Percentiles rank a stretch among this genome's conserved stretches.
Evolutionary conservation across 495 filamentous ascomycete genomes (phyloP).

Genomic region (Hypoxylon fuscum): DNA sequence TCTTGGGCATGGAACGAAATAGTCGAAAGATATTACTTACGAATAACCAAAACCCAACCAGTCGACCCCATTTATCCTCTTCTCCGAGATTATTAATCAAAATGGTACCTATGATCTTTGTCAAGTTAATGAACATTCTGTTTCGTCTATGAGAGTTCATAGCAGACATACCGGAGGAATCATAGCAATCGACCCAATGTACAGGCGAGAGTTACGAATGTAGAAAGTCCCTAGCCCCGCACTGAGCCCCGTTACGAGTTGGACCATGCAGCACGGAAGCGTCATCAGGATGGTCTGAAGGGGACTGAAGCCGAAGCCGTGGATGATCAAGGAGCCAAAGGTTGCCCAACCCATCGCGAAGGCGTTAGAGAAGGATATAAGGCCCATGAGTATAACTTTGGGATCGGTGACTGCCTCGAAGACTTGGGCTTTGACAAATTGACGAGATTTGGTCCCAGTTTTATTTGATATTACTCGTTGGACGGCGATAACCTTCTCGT

Average conservation of each 20-base stretch:
- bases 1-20: too few species aligned
- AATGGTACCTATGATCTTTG: slow-evolving; percentile 33
- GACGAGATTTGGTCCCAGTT: slow-evolving; percentile 44
- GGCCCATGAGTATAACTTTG: slow-evolving; percentile 37
- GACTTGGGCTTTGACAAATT: slow-evolving; percentile 41
- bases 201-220: slow-evolving; percentile 21
- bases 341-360: slow-evolving; percentile 37
- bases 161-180: slow-evolving; percentile 24
- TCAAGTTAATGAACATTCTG: not conserved
- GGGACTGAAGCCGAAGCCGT: slow-evolving; percentile 66
- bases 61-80: slow-evolving; percentile 29
- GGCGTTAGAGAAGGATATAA: slow-evolving; percentile 44
- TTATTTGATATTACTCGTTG: slow-evolving; percentile 42
- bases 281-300: slow-evolving; percentile 58
- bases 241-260: slow-evolving; percentile 28
- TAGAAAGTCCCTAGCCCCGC: slow-evolving; percentile 13
- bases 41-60: slow-evolving; percentile 34
- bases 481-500: slow-evolving; percentile 42
- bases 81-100: slow-evolving; percentile 33
- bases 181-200: slow-evolving; percentile 35
- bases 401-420: slow-evolving; percentile 43
- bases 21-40: slow-evolving; percentile 18
- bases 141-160: too few species aligned
- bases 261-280: slow-evolving; percentile 31
- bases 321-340: slow-evolving; percentile 64